Evolutionary conservation across 106 monocot genomes (phyloP).

Genomic region (Dendrobium chrysotoxum): DNA sequence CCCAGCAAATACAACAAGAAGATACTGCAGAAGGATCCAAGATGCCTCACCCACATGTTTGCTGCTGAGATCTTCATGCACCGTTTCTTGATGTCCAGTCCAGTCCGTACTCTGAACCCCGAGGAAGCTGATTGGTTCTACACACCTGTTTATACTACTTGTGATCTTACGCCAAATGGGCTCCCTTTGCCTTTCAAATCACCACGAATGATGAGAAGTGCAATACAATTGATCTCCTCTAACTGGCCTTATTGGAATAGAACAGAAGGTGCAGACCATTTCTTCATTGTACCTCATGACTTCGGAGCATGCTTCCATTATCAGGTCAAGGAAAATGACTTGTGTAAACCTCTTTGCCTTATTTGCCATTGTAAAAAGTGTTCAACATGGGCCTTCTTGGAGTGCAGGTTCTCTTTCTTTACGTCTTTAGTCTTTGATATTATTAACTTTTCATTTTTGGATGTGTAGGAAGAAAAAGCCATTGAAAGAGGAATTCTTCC

Average conservation of each 20-base stretch:
- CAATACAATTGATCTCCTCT: constrained; percentile 47
- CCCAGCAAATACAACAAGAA: constrained; percentile 92
- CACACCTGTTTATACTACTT: constrained; percentile 78
- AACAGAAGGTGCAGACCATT: constrained; percentile 61
- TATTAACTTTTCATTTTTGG: too few relatives aligned
- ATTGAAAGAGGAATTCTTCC: constrained; percentile 55
- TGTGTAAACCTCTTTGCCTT: background rate
- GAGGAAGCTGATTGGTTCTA: constrained; percentile 88
- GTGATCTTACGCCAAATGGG: constrained; percentile 64
- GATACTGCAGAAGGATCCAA: constrained; percentile 71
- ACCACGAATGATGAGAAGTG: constrained; percentile 69
- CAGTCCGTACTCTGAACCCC: constrained; percentile 75
- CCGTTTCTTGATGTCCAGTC: constrained; percentile 69
- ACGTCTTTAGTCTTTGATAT: too few relatives aligned
- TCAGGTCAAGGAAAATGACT: constrained; percentile 21
- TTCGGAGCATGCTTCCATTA: constrained; percentile 71
- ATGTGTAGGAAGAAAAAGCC: constrained; percentile 50
- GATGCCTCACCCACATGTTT: constrained; percentile 91
- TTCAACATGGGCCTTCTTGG: too few relatives aligned
- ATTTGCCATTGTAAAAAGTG: background rate
- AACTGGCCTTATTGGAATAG: constrained; percentile 71
- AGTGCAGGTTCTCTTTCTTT: too few relatives aligned
- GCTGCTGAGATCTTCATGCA: constrained; percentile 96
- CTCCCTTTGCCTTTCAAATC: constrained; percentile 58
- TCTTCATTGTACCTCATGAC: constrained; percentile 67